phyloP scores from a whole-genome alignment of 768 basidiomycete species.

The Trametes elegans region DNA sequence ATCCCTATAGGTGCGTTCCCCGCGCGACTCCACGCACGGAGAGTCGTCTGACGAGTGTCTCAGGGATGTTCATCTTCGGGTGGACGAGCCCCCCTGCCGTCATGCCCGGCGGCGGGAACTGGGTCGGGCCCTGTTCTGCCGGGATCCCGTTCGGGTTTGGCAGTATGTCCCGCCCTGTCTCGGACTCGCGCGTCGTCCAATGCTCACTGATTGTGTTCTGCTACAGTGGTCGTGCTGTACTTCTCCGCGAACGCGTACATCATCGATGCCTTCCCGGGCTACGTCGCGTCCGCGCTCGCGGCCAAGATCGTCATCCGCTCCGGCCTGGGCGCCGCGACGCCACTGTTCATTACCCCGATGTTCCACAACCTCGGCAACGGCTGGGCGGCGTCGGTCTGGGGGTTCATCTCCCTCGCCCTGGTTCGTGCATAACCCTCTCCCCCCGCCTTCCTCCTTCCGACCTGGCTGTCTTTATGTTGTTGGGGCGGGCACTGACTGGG shows the following conservation, averaged over 20 bases:
- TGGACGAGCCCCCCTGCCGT: constrained; percentile 38
- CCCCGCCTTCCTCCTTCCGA: neutral
- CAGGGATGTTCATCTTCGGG: constrained; percentile 40
- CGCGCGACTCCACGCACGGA: neutral
- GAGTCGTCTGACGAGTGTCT: neutral
- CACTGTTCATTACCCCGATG: constrained; percentile 38
- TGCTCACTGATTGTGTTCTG: neutral
- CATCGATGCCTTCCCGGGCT: constrained; percentile 40
- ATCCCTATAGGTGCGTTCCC: constrained; percentile 27
- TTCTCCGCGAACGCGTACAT: constrained; percentile 41
- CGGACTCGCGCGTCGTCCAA: neutral
- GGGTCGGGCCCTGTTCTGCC: constrained; percentile 36
- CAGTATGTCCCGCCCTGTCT: constrained; percentile 18
- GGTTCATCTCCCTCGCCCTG: constrained; percentile 37
- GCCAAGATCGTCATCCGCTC: constrained; percentile 39
- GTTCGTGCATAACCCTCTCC: too few relatives aligned
- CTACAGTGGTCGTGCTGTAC: constrained; percentile 35
- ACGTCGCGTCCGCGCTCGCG: constrained; percentile 39
- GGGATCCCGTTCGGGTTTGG: constrained; percentile 40
- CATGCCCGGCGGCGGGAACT: constrained; percentile 35
- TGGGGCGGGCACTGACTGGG: neutral
- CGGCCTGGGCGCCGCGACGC: constrained; percentile 35
- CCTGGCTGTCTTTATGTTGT: neutral
- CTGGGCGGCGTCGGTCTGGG: constrained; percentile 38
- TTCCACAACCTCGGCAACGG: constrained; percentile 39